Percentiles rank a stretch among this genome's conserved stretches.
phyloP scores from a whole-genome alignment of 2,329 filamentous ascomycete species.

The Alternaria arborescens region DNA sequence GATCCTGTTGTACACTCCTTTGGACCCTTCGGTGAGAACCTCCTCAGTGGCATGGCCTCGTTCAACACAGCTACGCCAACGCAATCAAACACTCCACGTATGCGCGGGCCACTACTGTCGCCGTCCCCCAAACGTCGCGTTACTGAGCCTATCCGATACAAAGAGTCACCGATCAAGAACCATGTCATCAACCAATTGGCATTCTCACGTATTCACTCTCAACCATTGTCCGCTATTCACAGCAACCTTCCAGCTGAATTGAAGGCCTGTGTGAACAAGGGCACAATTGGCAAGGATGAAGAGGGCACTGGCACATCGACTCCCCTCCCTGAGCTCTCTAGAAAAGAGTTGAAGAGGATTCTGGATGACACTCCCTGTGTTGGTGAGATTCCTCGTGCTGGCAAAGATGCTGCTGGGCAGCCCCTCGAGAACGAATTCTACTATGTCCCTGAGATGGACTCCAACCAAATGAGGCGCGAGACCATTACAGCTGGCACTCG shows the following conservation, averaged over 20 bases:
- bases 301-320: constrained; percentile 31
- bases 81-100: constrained; percentile 41
- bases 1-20: constrained; percentile 93
- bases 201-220: constrained; percentile 90
- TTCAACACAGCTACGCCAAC: constrained; percentile 72
- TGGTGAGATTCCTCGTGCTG: constrained; percentile 86
- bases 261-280: constrained; percentile 47
- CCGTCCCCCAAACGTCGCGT: constrained; percentile 44
- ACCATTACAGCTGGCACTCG: constrained; percentile 86
- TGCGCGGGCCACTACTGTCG: constrained; percentile 37
- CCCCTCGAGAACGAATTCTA: constrained; percentile 95
- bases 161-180: constrained; percentile 69
- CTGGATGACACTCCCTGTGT: constrained; percentile 80
- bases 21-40: constrained; percentile 85
- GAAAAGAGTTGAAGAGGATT: constrained; percentile 69
- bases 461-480: constrained; percentile 77
- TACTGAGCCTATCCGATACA: constrained; percentile 39
- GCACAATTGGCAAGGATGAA: constrained; percentile 29
- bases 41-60: constrained; percentile 82
- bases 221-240: constrained; percentile 87
- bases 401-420: constrained; percentile 96
- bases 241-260: constrained; percentile 77
- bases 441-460: constrained; percentile 88
- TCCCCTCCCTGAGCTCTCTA: constrained; percentile 39
- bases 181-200: constrained; percentile 96